These are phyloP conservation scores for Cadophora luteo-olivacea DNA, from an alignment of 2,329 filamentous ascomycete genomes.

Conservation along the genomic window DNA sequence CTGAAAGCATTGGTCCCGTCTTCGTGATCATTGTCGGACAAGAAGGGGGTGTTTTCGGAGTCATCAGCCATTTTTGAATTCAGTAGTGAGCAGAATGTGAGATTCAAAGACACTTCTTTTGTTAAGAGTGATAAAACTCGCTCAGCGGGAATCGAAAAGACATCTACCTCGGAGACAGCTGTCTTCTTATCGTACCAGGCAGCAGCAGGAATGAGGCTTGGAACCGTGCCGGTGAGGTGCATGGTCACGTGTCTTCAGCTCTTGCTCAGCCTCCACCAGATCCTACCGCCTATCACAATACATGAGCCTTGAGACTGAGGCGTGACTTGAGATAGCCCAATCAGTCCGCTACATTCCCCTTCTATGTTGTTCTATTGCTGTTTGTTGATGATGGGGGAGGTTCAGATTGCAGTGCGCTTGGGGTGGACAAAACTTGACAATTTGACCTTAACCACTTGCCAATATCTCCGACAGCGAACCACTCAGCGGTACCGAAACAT, in stretches of 20 bases:
- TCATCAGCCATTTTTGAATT: neutral
- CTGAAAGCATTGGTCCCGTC: neutral
- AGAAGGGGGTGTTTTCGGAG: constrained; percentile 12
- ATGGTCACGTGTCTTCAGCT: neutral
- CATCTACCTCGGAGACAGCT: neutral
- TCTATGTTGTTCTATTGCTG: too few species aligned
- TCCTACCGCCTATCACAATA: neutral
- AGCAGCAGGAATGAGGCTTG: neutral
- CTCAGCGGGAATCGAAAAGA: too few species aligned
- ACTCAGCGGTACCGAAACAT: too few species aligned
- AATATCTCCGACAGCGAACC: too few species aligned
- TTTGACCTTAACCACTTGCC: too few species aligned
- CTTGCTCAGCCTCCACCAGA: constrained; percentile 10
- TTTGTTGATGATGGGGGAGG: too few species aligned
- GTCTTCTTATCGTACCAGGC: neutral
- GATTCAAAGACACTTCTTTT: too few species aligned
- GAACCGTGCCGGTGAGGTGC: constrained; percentile 8
- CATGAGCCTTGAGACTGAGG: neutral
- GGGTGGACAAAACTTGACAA: too few species aligned
- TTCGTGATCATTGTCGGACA: neutral
- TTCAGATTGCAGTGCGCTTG: too few species aligned
- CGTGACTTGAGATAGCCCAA: neutral
- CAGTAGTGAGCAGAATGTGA: neutral
- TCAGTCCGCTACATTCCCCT: too few species aligned
- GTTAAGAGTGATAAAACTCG: too few species aligned